Percentiles rank a stretch among this genome's conserved stretches.
Conservation (phyloP, 2,329 filamentous ascomycete species). For the Lachnellula willkommii region DNA sequence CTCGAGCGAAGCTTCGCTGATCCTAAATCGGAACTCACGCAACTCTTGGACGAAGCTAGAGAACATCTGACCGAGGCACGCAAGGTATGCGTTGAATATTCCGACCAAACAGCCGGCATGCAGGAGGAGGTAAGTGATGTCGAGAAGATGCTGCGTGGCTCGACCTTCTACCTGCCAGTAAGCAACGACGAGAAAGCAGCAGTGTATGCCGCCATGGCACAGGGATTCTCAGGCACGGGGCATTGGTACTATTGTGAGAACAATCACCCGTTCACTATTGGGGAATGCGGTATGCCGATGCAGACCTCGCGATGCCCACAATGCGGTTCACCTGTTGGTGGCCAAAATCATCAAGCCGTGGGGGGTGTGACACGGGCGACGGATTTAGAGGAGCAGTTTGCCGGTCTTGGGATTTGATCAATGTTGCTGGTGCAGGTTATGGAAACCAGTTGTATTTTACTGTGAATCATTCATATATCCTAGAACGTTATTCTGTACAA, state of each 20-base stretch:
- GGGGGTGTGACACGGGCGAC: constrained; percentile 46
- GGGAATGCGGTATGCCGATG: constrained; percentile 64
- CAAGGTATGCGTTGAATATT: constrained; percentile 19
- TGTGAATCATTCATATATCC: too few relatives aligned
- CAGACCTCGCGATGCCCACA: constrained; percentile 56
- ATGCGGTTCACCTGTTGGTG: constrained; percentile 54
- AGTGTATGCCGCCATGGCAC: constrained; percentile 47
- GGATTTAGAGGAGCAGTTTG: constrained; percentile 41
- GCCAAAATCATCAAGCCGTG: constrained; percentile 43
- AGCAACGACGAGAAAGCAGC: constrained; percentile 46
- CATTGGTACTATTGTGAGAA: constrained; percentile 59
- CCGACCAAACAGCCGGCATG: constrained; percentile 19
- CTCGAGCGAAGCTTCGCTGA: constrained; percentile 18
- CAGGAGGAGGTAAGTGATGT: constrained; percentile 41
- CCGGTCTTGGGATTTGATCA: constrained; percentile 18
- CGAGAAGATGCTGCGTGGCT: constrained; percentile 41
- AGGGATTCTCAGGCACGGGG: constrained; percentile 46
- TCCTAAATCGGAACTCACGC: constrained; percentile 15
- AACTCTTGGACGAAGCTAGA: constrained; percentile 18
- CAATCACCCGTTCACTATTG: constrained; percentile 57
- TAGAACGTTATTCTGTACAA: too few relatives aligned
- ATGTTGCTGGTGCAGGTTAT: too few relatives aligned
- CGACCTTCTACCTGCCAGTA: constrained; percentile 45
- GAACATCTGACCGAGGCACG: constrained; percentile 17
- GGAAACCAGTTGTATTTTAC: too few relatives aligned